Conservation (phyloP, 257 asterid species). For the Galeopsis tetrahit region DNA sequence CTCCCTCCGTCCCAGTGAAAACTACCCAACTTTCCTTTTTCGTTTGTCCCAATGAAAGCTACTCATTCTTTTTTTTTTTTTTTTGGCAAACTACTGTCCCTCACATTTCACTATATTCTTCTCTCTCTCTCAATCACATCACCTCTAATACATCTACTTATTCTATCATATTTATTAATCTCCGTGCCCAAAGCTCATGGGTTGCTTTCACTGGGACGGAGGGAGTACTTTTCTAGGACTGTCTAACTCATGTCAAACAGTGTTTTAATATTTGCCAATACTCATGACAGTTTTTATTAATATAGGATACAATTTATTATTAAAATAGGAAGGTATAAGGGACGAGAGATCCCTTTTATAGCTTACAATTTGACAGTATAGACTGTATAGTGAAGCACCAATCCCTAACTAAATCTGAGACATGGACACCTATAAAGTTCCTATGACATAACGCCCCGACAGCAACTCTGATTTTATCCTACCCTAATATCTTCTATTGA, state of each 20-base stretch:
- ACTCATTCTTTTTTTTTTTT: too few relatives aligned
- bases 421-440: not conserved
- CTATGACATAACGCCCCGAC: not conserved
- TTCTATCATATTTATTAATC: too few relatives aligned
- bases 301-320: not conserved
- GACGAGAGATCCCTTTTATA: not conserved
- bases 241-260: not conserved
- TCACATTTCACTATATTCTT: too few relatives aligned
- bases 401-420: not conserved
- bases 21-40: too few relatives aligned
- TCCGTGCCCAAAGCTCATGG: too few relatives aligned
- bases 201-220: too few relatives aligned
- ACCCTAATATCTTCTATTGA: not conserved
- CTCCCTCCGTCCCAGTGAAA: too few relatives aligned
- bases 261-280: not conserved
- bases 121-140: too few relatives aligned
- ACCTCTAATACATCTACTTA: too few relatives aligned
- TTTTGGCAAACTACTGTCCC: too few relatives aligned
- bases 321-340: not conserved
- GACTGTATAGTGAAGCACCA: not conserved
- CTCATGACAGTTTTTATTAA: not conserved
- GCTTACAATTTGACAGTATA: not conserved
- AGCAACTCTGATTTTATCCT: not conserved
- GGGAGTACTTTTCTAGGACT: not conserved
- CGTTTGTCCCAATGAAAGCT: too few relatives aligned